These are phyloP conservation scores for Flaveria bidentis DNA, from an alignment of 129 eudicot species.

Conservation along the genomic window DNA sequence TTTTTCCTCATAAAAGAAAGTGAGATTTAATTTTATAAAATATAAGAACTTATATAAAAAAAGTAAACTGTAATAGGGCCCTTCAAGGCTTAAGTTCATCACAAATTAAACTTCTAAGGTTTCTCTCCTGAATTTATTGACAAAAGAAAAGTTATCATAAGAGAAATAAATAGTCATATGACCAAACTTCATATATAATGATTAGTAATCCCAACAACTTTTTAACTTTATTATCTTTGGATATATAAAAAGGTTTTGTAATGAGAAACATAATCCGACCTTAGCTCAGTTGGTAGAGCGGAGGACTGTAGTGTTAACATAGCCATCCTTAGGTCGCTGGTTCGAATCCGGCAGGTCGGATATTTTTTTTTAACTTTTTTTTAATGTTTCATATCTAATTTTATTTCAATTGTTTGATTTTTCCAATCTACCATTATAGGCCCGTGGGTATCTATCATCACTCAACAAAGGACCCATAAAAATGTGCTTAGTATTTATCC, in stretches of 20 bases:
- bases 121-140: neutral
- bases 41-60: neutral
- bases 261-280: slow-evolving; percentile 31
- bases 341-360: slow-evolving; percentile 99
- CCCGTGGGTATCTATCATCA: too few species aligned
- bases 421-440: too few species aligned
- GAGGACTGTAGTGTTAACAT: slow-evolving; percentile 68
- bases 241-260: neutral
- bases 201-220: too few species aligned
- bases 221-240: too few species aligned
- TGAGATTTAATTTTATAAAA: neutral
- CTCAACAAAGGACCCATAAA: too few species aligned
- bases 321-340: slow-evolving; percentile 97
- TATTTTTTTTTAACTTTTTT: neutral
- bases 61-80: too few species aligned
- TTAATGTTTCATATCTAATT: too few species aligned
- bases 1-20: neutral
- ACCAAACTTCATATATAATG: neutral
- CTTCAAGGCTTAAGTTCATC: neutral
- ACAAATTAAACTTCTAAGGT: neutral
- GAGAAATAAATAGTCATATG: neutral
- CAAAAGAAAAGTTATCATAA: too few species aligned
- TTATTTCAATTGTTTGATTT: too few species aligned
- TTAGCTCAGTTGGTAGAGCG: slow-evolving; percentile 92
- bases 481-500: too few species aligned